A percentile compares a stretch with the other conserved stretches of the same genome.
phyloP scores from a whole-genome alignment of 345 rosid species.

The Citrus hindsii region DNA sequence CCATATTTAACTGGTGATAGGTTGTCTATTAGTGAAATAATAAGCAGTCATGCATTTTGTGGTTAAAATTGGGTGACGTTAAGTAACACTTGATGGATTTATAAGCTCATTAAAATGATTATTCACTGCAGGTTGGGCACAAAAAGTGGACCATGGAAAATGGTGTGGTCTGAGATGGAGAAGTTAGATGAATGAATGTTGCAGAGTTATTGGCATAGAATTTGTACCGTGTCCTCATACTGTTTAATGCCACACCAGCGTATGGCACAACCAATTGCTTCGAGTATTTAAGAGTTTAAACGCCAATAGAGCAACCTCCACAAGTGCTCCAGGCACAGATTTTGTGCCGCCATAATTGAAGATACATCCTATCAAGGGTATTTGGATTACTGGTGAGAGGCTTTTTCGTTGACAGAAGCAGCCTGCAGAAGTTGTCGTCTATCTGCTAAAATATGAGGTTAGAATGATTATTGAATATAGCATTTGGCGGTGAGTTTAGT shows the following conservation, averaged over 20 bases:
- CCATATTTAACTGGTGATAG: neutral
- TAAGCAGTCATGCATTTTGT: neutral
- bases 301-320: neutral
- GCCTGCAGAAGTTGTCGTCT: neutral
- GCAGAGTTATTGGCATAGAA: neutral
- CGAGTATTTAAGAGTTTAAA: neutral
- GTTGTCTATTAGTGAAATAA: neutral
- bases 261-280: neutral
- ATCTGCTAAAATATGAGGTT: neutral
- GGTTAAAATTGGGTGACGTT: neutral
- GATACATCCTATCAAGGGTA: neutral
- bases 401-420: no score
- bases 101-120: neutral
- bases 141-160: constrained; percentile 68
- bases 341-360: neutral
- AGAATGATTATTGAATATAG: neutral
- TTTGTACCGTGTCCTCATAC: neutral
- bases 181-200: constrained; percentile 25
- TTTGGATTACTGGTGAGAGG: neutral
- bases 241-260: neutral
- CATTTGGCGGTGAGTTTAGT: neutral
- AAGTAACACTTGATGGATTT: neutral
- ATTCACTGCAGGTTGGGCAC: constrained; percentile 47
- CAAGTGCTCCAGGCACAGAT: neutral
- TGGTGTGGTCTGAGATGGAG: constrained; percentile 43